These are phyloP conservation scores for Berberis thunbergii DNA, from an alignment of 164 flowering plant species.

Conservation along the genomic window DNA sequence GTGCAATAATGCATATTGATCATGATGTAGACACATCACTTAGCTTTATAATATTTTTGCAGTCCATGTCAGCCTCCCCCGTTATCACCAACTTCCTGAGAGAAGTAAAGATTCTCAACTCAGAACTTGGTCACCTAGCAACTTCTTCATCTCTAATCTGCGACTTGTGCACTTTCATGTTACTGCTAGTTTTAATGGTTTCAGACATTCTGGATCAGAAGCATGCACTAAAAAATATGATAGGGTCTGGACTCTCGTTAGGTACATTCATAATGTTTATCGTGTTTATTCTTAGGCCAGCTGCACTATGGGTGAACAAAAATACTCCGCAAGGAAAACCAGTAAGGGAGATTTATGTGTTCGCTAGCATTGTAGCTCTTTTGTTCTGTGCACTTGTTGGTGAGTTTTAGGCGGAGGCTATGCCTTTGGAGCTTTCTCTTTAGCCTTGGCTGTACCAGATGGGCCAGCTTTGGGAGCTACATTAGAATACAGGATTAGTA, in stretches of 20 bases:
- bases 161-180: not conserved
- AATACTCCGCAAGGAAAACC: constrained; percentile 43
- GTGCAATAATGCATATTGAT: too few species aligned
- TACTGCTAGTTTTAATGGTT: not conserved
- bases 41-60: too few species aligned
- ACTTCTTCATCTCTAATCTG: constrained; percentile 2
- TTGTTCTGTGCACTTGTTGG: not conserved
- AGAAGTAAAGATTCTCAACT: constrained; percentile 20
- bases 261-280: not conserved
- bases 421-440: not conserved
- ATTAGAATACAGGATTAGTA: not conserved
- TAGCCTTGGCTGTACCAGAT: not conserved
- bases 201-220: not conserved
- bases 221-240: not conserved
- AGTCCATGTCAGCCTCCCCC: not conserved
- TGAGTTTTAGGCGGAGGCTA: not conserved
- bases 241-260: not conserved
- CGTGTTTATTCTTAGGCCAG: constrained; percentile 12
- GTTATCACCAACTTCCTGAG: constrained; percentile 6
- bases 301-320: constrained; percentile 33
- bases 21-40: too few species aligned
- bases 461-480: not conserved
- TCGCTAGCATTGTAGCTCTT: not conserved
- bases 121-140: constrained; percentile 22
- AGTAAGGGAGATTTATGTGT: constrained; percentile 24